Evolutionary conservation across 148 eudicot genomes (phyloP), one percentile per base, ranked within the genome.

Genomic region (Diospyros kaki): DNA sequence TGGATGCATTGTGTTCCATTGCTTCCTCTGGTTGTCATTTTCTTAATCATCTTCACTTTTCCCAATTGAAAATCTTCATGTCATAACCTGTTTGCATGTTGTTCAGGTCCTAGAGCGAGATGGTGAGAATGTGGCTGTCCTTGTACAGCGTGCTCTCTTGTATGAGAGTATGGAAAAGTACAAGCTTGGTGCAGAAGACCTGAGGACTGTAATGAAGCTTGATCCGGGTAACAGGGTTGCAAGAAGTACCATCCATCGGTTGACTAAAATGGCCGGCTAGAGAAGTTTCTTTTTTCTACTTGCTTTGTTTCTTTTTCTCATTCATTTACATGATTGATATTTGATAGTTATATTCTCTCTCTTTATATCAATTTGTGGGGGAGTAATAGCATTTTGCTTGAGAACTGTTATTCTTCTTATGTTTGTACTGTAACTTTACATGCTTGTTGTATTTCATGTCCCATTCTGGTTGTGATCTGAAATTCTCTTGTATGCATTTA

Each of bases 131-230:
- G 93, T 90, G 9, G 63, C 89, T 11, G 96, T 89, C 39, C 87
- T 94, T 43, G 98, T 94, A 6, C 98, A 94, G 45, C 96, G 98
- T 61, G 98, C 98, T 38, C 89, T 94, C 56, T 80, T 94, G 78
- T 94, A 94, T 13, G 97, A 94, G 84, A 94, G 98, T 80, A 94
- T 92, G 96, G 98, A 94, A 72, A 94, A 94, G 74, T 94, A 94
- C 78, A 90, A 86, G 75, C 97, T 94, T 50, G 98, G 98, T 66
- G 98, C 98, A 10, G 91, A 94, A 65, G 98, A 94, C 80, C 91
- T 94, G 2, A 89, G 97, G 83, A 92, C 92, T 5, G 97, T 92
- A 8, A 92, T 94, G 98, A 94, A 90, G 73, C 77, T 94, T 66
- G 97, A 94, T 80, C 98, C 98, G 54, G 84, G 79, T 18, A 94